These are phyloP conservation scores for Ceriops tagal DNA, from an alignment of 345 rosid species.

Conservation along the genomic window DNA sequence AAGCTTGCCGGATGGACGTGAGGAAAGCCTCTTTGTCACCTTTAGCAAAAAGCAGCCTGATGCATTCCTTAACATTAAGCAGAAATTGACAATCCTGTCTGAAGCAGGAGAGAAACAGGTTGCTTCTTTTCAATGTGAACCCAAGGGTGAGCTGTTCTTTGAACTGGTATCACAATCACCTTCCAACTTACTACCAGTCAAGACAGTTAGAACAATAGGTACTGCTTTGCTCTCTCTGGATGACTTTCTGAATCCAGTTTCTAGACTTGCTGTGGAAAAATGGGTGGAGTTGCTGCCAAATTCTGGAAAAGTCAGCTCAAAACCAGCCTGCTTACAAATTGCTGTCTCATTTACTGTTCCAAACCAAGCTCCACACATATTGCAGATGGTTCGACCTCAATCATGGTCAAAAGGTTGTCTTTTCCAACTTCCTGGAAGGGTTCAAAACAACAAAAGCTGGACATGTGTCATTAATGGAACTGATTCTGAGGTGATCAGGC, in stretches of 20 bases:
- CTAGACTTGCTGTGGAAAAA: conserved; percentile 62
- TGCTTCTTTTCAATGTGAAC: conserved; percentile 74
- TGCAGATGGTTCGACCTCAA: conserved; percentile 48
- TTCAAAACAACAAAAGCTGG: conserved; percentile 39
- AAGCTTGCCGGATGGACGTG: conserved; percentile 58
- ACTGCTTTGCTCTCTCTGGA: conserved; percentile 50
- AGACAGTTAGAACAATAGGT: conserved; percentile 51
- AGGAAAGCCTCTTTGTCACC: conserved; percentile 58
- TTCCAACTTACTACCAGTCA: conserved; percentile 40
- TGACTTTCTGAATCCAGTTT: conserved; percentile 56
- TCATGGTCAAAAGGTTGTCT: conserved; percentile 48
- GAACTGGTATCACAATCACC: conserved; percentile 59
- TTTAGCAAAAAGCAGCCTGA: conserved; percentile 71
- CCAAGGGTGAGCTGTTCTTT: conserved; percentile 68
- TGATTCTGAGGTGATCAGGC: conserved; percentile 59
- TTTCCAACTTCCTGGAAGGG: conserved; percentile 49
- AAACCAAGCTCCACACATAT: conserved; percentile 40
- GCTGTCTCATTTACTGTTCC: conserved; percentile 76
- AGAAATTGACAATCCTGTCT: conserved; percentile 49
- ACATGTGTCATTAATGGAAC: conserved; percentile 48
- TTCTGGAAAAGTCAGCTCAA: conserved; percentile 32
- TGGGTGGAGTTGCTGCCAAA: conserved; percentile 68
- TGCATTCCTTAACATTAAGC: conserved; percentile 54
- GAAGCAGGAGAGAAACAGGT: conserved; percentile 62
- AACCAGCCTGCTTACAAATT: conserved; percentile 56